These are phyloP conservation scores for Candida nonsorbophila DNA, from an alignment of 805 yeast species.

Conservation along the genomic window DNA sequence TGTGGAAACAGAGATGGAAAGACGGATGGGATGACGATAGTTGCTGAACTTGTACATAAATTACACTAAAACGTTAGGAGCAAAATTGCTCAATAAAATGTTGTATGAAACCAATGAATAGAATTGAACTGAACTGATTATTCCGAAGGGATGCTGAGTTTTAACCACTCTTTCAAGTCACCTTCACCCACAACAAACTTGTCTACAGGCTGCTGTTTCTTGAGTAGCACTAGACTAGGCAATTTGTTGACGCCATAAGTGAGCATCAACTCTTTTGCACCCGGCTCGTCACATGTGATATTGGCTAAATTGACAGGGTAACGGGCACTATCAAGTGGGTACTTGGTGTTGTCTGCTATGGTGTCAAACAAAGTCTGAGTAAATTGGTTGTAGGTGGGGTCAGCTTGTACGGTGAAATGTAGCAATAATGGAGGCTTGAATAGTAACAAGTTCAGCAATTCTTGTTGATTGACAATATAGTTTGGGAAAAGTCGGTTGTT, in stretches of 20 bases:
- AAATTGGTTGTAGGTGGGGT: slow-evolving; percentile 53
- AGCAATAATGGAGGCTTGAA: slow-evolving; percentile 59
- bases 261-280: slow-evolving; percentile 51
- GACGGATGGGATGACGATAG: slow-evolving; percentile 72
- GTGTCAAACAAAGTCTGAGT: slow-evolving; percentile 51
- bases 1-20: slow-evolving; percentile 93
- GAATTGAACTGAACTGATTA: background rate
- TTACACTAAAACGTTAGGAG: too few relatives aligned
- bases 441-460: slow-evolving; percentile 50
- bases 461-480: slow-evolving; percentile 49
- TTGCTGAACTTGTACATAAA: background rate
- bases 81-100: slow-evolving; percentile 1
- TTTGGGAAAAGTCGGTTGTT: slow-evolving; percentile 33
- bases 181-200: slow-evolving; percentile 21
- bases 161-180: slow-evolving; percentile 24
- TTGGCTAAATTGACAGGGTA: slow-evolving; percentile 56
- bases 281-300: slow-evolving; percentile 64
- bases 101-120: background rate
- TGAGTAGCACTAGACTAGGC: slow-evolving; percentile 64
- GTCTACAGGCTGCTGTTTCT: slow-evolving; percentile 55
- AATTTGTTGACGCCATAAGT: slow-evolving; percentile 51
- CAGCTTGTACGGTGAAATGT: slow-evolving; percentile 69
- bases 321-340: slow-evolving; percentile 37
- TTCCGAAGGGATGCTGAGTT: background rate
- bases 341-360: slow-evolving; percentile 15